Percentiles rank a stretch among this genome's conserved stretches.
Evolutionary conservation across 2,329 filamentous ascomycete species (phyloP).

Genomic region (Cladophialophora immunda): DNA sequence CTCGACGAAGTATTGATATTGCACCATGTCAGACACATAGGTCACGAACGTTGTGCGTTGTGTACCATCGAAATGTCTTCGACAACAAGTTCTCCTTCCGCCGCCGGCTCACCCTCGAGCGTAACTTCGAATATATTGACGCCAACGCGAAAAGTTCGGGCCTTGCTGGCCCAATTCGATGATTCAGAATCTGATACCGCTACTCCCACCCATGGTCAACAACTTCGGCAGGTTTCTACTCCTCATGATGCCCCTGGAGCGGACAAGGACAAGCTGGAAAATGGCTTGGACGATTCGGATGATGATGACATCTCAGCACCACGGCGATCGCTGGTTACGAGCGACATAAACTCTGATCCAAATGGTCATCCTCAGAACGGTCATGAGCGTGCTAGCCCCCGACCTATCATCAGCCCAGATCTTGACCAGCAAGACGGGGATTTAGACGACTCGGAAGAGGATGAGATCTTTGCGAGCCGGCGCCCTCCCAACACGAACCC

Average conservation of each 20-base stretch:
- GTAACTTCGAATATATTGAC: conserved; percentile 34
- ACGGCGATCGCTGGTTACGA: not conserved
- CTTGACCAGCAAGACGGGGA: not conserved
- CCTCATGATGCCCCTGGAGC: not conserved
- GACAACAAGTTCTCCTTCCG: conserved; percentile 24
- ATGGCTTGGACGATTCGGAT: conserved; percentile 45
- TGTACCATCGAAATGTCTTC: conserved; percentile 26
- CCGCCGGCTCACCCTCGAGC: conserved; percentile 22
- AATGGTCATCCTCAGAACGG: not conserved
- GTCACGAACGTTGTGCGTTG: too few species aligned
- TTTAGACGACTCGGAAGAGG: conserved; percentile 6
- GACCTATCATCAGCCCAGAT: not conserved
- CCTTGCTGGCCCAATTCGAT: conserved; percentile 59
- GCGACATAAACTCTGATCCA: not conserved
- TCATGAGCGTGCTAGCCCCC: not conserved
- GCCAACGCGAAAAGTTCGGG: conserved; percentile 57
- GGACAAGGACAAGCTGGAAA: not conserved
- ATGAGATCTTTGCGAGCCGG: not conserved
- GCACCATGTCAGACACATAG: conserved; percentile 1
- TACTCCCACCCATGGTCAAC: conserved; percentile 18
- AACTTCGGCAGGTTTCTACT: not conserved
- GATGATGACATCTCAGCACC: conserved; percentile 52
- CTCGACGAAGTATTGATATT: not conserved
- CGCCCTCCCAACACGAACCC: conserved; percentile 43
- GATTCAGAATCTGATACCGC: conserved; percentile 55